These are phyloP conservation scores for Plasmodium chabaudi DNA, from an alignment of 169 alveolate genomes.

Conservation along the genomic window DNA sequence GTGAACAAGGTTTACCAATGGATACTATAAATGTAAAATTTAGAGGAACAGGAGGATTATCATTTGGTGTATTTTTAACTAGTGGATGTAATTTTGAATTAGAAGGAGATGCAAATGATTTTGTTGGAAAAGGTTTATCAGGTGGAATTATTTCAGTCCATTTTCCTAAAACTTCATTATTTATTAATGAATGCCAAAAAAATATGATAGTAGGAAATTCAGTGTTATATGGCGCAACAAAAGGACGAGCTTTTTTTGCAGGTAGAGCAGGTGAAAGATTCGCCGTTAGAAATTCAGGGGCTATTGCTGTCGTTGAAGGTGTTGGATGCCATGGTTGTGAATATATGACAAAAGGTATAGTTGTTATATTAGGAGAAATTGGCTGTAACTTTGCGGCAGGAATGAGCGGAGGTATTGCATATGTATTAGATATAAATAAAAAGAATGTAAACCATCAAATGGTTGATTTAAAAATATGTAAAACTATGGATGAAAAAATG, in stretches of 20 bases:
- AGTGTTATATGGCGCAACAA: slow-evolving; percentile 87
- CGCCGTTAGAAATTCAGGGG: slow-evolving; percentile 88
- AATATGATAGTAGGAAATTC: slow-evolving; percentile 87
- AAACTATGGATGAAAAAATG: slow-evolving; percentile 78
- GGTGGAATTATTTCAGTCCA: slow-evolving; percentile 85
- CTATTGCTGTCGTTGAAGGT: slow-evolving; percentile 88
- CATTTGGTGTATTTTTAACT: slow-evolving; percentile 84
- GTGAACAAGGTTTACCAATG: slow-evolving; percentile 72
- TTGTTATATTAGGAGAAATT: slow-evolving; percentile 83
- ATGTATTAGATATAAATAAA: slow-evolving; percentile 78
- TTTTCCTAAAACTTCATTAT: slow-evolving; percentile 75
- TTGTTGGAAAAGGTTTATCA: slow-evolving; percentile 85
- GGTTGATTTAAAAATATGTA: slow-evolving; percentile 79
- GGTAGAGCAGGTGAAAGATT: slow-evolving; percentile 90
- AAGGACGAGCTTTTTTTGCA: slow-evolving; percentile 85
- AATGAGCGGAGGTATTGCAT: slow-evolving; percentile 89
- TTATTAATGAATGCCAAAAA: slow-evolving; percentile 76
- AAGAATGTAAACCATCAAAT: slow-evolving; percentile 77
- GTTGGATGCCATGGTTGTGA: slow-evolving; percentile 90
- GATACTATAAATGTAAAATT: slow-evolving; percentile 78
- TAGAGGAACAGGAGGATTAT: slow-evolving; percentile 83
- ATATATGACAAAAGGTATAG: slow-evolving; percentile 89
- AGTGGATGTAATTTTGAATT: slow-evolving; percentile 82
- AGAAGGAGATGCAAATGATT: slow-evolving; percentile 88
- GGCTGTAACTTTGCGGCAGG: slow-evolving; percentile 90